Evolutionary conservation across 2,329 filamentous ascomycete species (phyloP), one percentile per base, ranked within the genome.

Genomic region (Fusarium euwallaceae): DNA sequence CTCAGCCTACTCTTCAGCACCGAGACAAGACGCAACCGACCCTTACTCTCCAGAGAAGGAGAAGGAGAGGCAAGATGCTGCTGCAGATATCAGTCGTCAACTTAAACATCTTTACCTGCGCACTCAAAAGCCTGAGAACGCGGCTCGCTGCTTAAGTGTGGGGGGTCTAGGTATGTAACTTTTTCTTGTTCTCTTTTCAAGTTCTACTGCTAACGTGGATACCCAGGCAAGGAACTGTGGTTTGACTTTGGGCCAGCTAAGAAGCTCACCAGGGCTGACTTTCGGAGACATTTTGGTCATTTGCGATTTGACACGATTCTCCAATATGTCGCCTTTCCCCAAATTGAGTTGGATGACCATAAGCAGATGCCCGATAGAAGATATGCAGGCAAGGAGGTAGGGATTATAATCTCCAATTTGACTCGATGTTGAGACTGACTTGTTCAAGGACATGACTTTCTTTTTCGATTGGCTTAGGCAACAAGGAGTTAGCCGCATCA

Each of bases 281-380:
- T 67, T 32, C 37, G 14, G 39, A 63, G 29, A 17, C 59, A 70
- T 22, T 70, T 72, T 7, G 12, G 56, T 1, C 70, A 72, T 24
- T 22, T 72, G 2, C 32, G 32, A 20, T 72, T 72, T n/a, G 63
- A 70, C 10, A 61, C 14, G 0, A 41, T 56, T 4, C 60, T 72
- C 0, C 63, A 72, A 41, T 72, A 72, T 2, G 67, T 72, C 1
- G 67, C 63, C 4, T 72, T 72, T 37, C 70, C 70, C 0, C 27
- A 34, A 2, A 51, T 70, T 11, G 53, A 67, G 3, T 12, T 72
- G 1, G 61, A 67, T 12, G 48, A 58, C 12, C 2, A 53, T 1
- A 10, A 43, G n/a, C 16, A 48, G 20, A 22, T 32, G 27, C 14
- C 67, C 6, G 67, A 70, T 10, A 4, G 34, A 9, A 45, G 67